phyloP scores from a whole-genome alignment of 148 eudicot species.

The Camellia sinensis region DNA sequence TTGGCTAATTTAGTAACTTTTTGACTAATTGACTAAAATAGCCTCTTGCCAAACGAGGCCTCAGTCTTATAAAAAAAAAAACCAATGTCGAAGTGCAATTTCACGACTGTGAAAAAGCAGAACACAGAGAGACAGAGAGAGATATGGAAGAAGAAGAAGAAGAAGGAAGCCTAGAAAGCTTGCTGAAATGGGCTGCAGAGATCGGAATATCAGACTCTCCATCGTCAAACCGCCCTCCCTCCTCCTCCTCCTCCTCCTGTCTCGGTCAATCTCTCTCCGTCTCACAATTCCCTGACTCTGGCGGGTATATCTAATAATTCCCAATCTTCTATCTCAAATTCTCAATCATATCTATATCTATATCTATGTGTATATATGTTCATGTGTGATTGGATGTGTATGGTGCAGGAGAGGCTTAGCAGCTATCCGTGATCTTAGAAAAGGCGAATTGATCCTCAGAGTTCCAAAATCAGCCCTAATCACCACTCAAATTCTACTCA shows the following conservation, averaged over 20 bases:
- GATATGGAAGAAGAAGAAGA: conserved; percentile 27
- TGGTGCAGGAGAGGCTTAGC: conserved; percentile 80
- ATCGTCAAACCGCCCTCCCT: background rate
- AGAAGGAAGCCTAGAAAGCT: conserved; percentile 37
- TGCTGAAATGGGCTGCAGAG: conserved; percentile 64
- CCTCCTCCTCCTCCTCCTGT: conserved; percentile 8
- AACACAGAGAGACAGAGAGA: conserved; percentile 1
- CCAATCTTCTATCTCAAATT: background rate
- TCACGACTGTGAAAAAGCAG: no score
- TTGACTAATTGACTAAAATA: no score
- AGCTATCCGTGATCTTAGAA: conserved; percentile 65
- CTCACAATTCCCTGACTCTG: conserved; percentile 61
- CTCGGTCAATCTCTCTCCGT: conserved; percentile 58
- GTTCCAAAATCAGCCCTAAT: conserved; percentile 70
- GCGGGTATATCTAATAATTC: conserved; percentile 49
- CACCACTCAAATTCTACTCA: conserved; percentile 49
- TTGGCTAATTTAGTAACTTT: no score
- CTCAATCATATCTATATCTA: background rate
- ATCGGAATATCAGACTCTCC: conserved; percentile 65
- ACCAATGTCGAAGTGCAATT: no score
- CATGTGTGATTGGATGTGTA: background rate
- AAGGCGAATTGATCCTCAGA: conserved; percentile 81
- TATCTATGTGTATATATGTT: background rate
- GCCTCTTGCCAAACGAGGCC: no score
- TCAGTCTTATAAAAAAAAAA: no score